Percentiles rank a stretch among this genome's conserved stretches.
Conservation (phyloP, 495 filamentous ascomycete genomes). For the Podospora didyma region DNA sequence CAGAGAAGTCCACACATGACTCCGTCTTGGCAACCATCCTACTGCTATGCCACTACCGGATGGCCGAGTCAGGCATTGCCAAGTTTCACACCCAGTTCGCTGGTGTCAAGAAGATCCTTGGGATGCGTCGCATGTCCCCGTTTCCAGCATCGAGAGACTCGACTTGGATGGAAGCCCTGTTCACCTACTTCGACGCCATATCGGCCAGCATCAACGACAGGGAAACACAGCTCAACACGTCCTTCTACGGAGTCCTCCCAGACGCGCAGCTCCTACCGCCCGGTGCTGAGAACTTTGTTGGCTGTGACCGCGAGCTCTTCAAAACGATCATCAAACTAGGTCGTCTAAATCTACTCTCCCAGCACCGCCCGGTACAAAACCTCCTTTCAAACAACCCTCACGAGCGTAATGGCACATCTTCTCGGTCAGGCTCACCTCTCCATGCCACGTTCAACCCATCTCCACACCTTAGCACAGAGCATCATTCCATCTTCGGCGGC, state of each 20-base stretch:
- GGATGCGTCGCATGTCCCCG: conserved; percentile 65
- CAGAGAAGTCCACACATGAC: conserved; percentile 70
- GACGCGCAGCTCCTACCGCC: conserved; percentile 62
- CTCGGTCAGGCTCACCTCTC: conserved; percentile 31
- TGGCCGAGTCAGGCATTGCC: conserved; percentile 86
- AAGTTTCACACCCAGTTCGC: conserved; percentile 93
- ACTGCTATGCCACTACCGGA: conserved; percentile 85
- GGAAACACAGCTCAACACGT: conserved; percentile 78
- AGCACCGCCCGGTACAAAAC: conserved; percentile 57
- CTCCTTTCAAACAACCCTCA: conserved; percentile 24
- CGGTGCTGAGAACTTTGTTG: conserved; percentile 71
- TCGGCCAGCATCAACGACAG: conserved; percentile 88
- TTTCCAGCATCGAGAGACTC: conserved; percentile 64
- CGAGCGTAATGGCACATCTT: conserved; percentile 11
- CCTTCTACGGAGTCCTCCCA: conserved; percentile 56
- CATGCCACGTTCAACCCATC: conserved; percentile 49
- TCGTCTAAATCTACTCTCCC: conserved; percentile 82
- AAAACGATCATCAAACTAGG: conserved; percentile 74
- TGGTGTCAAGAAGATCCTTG: conserved; percentile 86
- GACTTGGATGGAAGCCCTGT: conserved; percentile 90
- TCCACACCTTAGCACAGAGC: conserved; percentile 10
- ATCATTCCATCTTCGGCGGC: conserved; percentile 21
- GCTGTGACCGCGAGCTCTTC: conserved; percentile 80
- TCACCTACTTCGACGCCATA: conserved; percentile 95
- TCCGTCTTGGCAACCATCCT: conserved; percentile 85